Base-by-base conservation (phyloP, 1,284 basidiomycete species). In the Pseudozyma sp. region DNA sequence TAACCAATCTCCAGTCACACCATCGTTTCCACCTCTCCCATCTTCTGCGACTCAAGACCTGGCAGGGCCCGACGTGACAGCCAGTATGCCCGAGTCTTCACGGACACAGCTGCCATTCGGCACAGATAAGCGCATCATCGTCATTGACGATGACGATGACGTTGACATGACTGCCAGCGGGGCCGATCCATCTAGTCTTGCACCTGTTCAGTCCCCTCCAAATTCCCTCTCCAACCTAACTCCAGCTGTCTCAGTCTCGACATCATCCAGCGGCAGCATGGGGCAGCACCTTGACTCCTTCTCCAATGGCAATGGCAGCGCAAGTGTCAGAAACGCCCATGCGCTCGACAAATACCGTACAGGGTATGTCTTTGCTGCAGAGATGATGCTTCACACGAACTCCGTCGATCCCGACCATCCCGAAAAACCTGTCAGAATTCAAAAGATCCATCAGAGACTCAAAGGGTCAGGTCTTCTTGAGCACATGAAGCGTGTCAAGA, bases 371-470 rank as follows among this genome's bases (percentile, higher is more conserved):
- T 98, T 93, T 82, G 92, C 93, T 49, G 83, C 88, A 1, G 89
- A 92, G 72, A 98, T 99, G 96, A 92, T 93, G 86, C 86, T 91
- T 31, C 96, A 98, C 85, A 84, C 85, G 54, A 77, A 66, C 39
- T 80, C 84, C 0, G 89, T 89, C 66, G 79, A 72, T 31, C 87
- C 88, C 10, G 86, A 87, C 39, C 95, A 98, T 84, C 94, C 95
- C 5, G 96, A 99, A 85, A 89, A 91, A 68, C 96, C 96, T 0
- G 90, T 90, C 76, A 91, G 96, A 31, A 97, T 98, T 76, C 88
- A 89, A n/a, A 87, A 88, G 52, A 95, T 97, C 77, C 93, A 90
- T 86, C 85, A 89, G 31, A 43, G 50, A 34, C 47, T 74, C 18
- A 51, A 74, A 19, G 43, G 47, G n/a, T 34, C 35, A 16, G 18